Evolutionary conservation across 106 monocot species (phyloP), one percentile per base, ranked within the genome.

Genomic region (Allium sativum): DNA sequence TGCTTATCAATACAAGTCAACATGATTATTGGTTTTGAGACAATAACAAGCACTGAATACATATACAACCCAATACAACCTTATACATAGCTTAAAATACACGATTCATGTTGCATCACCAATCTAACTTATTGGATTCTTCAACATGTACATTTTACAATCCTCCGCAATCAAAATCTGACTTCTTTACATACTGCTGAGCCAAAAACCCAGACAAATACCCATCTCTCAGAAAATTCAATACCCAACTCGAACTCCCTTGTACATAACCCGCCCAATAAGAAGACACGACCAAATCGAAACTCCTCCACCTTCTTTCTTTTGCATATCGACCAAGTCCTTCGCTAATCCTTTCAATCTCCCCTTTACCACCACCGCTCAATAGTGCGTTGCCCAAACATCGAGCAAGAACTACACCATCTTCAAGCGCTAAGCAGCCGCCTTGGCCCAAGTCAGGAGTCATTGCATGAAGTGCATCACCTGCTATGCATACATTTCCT

Each of bases 381-480:
- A 12, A 12, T 14, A 88, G 14, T 0, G 66, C 84, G 4, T 81
- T 61, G 8, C 72, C 71, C 47, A 93, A 48, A 67, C 84, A 85
- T 56, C 81, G 58, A 50, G 84, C 81, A 7, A 93, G 77, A 7
- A 79, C 72, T 14, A 93, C 71, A 7, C 69, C 78, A 55, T 93
- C 92, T 53, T 93, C 92, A 21, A 93, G 60, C 9, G 92, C 81
- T 0, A 77, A 64, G 79, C 92, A 88, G 19, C 79, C 92, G 3
- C 92, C 92, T 40, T 93, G 87, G 0, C 81, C 87, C 2, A 92
- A 14, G 16, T 92, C 92, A 2, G 87, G 87, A 7, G 92, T 92
- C 92, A 87, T 92, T 8, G 87, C 81, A 58, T 93, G 92, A 52
- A 93, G 68, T 1, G 92, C 92, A 46, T 93, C 92, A 0, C 92